A percentile compares a stretch with the other conserved stretches of the same genome.
phyloP scores from a whole-genome alignment of 345 rosid genomes.

The Hypericum perforatum region DNA sequence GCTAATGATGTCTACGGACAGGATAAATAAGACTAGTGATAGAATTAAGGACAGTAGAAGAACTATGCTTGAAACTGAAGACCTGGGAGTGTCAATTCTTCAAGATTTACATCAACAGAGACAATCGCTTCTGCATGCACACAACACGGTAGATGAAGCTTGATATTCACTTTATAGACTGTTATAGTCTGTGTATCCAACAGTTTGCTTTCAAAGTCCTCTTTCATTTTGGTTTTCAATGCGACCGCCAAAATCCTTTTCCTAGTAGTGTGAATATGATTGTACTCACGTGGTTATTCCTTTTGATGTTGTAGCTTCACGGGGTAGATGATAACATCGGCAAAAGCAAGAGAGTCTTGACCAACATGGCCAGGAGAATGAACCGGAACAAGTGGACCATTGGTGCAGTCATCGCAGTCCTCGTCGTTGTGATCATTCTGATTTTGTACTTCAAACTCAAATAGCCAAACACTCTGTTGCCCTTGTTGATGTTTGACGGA shows the following conservation, averaged over 20 bases:
- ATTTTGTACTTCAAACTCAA: constrained; percentile 68
- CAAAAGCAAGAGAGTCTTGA: constrained; percentile 78
- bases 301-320: constrained; percentile 43
- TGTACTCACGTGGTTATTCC: constrained; percentile 7
- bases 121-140: constrained; percentile 68
- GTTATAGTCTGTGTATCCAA: not conserved
- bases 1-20: constrained; percentile 67
- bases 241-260: not conserved
- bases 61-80: constrained; percentile 96
- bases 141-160: constrained; percentile 41
- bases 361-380: constrained; percentile 71
- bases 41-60: constrained; percentile 80
- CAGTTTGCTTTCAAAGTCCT: not conserved
- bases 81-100: constrained; percentile 93
- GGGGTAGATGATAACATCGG: constrained; percentile 88
- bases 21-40: constrained; percentile 53
- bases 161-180: not conserved
- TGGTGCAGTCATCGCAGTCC: constrained; percentile 42
- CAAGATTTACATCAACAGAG: constrained; percentile 87
- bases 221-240: not conserved
- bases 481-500: no score
- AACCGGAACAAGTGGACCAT: constrained; percentile 81
- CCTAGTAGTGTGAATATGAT: not conserved
- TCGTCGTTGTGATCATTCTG: constrained; percentile 41
- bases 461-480: no score